A percentile compares a stretch with the other conserved stretches of the same genome.
Evolutionary conservation across 352 stramenopile genomes (phyloP).

Genomic region (Pythium guiyangense): DNA sequence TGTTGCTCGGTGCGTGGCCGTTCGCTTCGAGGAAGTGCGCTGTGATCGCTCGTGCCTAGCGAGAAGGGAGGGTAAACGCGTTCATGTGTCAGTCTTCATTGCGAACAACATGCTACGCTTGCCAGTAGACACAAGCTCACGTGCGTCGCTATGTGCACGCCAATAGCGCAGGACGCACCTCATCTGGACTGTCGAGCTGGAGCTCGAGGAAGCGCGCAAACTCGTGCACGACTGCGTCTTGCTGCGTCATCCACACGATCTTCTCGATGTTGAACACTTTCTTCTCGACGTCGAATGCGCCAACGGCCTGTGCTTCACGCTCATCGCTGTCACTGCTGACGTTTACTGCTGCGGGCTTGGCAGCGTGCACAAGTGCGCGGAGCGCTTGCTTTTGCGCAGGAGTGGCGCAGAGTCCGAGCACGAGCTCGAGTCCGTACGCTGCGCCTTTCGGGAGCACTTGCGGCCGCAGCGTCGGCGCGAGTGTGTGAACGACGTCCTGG

Average conservation of each 20-base stretch:
- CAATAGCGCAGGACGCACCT: constrained; percentile 10
- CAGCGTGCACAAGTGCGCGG: constrained; percentile 31
- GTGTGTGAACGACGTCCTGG: constrained; percentile 40
- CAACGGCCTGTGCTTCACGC: constrained; percentile 40
- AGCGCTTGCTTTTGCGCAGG: constrained; percentile 56
- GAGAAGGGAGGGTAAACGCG: no score
- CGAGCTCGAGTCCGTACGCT: constrained; percentile 56
- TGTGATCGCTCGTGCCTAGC: constrained; percentile 35
- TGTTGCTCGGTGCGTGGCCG: constrained; percentile 34
- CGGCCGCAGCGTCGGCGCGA: constrained; percentile 51
- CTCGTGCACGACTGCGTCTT: constrained; percentile 62
- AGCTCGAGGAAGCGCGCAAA: constrained; percentile 72
- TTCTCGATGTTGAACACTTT: constrained; percentile 56
- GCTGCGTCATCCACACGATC: constrained; percentile 58
- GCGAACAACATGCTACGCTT: not conserved
- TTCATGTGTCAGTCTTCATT: no score
- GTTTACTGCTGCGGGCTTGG: constrained; percentile 19
- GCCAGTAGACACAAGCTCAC: not conserved
- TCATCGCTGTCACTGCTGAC: constrained; percentile 19
- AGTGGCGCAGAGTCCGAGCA: constrained; percentile 57
- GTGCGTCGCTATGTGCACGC: no score
- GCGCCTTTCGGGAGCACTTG: constrained; percentile 66
- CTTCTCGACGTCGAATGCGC: constrained; percentile 53
- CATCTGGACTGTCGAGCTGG: constrained; percentile 51
- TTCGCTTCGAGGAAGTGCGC: constrained; percentile 57